A percentile compares a stretch with the other conserved stretches of the same genome.
phyloP scores from a whole-genome alignment of 371 early-diverging fungal species.

The Mortierella sp. region DNA sequence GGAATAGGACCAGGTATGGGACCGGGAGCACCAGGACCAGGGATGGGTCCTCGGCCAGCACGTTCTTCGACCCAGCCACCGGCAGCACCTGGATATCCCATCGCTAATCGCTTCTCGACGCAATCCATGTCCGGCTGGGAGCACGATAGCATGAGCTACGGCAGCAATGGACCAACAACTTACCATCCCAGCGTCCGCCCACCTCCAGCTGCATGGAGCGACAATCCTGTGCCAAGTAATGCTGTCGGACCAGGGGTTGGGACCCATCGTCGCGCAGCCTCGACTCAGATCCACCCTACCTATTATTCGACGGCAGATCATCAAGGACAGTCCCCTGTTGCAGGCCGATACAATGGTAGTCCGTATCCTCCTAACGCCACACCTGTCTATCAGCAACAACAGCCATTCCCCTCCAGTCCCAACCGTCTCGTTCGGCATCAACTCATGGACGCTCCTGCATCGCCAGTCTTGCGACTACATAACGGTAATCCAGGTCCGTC shows the following conservation, averaged over 20 bases:
- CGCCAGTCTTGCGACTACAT: conserved; percentile 16
- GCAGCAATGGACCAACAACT: conserved; percentile 16
- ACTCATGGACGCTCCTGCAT: conserved; percentile 23
- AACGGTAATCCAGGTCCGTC: conserved; percentile 13
- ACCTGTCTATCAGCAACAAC: conserved; percentile 22
- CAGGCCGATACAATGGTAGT: conserved; percentile 26
- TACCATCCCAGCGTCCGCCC: conserved; percentile 25
- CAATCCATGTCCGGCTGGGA: conserved; percentile 50
- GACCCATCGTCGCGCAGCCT: conserved; percentile 41
- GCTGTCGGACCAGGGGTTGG: conserved; percentile 16
- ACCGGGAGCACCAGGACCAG: conserved; percentile 22
- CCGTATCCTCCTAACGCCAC: conserved; percentile 25
- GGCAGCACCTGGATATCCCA: conserved; percentile 21
- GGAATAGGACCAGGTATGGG: conserved; percentile 27
- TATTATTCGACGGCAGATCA: conserved; percentile 25
- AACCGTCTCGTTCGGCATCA: conserved; percentile 44
- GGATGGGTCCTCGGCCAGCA: conserved; percentile 24
- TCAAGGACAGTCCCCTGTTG: conserved; percentile 26
- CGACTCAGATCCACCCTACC: conserved; percentile 44
- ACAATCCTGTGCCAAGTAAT: conserved; percentile 16
- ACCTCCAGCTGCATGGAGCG: conserved; percentile 30
- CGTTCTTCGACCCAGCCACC: conserved; percentile 15
- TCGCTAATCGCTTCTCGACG: conserved; percentile 42
- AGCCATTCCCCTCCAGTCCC: conserved; percentile 17
- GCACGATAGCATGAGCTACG: conserved; percentile 22